These are phyloP conservation scores for Alternaria arbusti DNA, from an alignment of 2,329 filamentous ascomycete species.

Conservation along the genomic window DNA sequence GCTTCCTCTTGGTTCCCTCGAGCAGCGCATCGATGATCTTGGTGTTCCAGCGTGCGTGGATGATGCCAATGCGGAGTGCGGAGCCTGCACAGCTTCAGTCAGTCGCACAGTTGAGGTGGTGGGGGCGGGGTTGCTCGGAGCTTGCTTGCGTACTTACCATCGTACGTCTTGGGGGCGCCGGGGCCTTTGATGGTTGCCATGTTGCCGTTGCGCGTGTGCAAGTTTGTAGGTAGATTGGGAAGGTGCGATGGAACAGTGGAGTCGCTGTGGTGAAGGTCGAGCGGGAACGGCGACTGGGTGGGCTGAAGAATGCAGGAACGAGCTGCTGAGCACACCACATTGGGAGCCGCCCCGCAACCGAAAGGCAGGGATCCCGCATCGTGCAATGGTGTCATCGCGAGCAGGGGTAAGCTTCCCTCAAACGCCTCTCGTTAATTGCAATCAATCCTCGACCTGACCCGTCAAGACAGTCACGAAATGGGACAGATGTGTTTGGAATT, in stretches of 20 bases:
- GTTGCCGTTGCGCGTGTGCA: neutral
- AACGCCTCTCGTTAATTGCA: neutral
- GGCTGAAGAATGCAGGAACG: conserved; percentile 38
- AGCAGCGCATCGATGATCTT: conserved; percentile 87
- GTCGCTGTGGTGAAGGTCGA: neutral
- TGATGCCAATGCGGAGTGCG: conserved; percentile 85
- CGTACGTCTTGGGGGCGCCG: conserved; percentile 63
- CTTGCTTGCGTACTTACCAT: conserved; percentile 54
- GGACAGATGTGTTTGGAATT: conserved; percentile 7
- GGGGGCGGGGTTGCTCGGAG: conserved; percentile 4
- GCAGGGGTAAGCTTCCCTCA: conserved; percentile 6
- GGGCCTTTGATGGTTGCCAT: conserved; percentile 69
- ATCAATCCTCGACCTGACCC: neutral
- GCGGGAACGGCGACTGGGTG: conserved; percentile 7
- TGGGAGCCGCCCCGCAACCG: conserved; percentile 23
- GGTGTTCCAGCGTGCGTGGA: conserved; percentile 95
- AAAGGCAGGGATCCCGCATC: conserved; percentile 14
- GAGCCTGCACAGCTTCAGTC: conserved; percentile 47
- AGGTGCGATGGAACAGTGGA: neutral
- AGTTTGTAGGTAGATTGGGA: neutral
- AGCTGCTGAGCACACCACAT: conserved; percentile 1
- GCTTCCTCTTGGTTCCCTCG: conserved; percentile 76
- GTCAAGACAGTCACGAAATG: neutral
- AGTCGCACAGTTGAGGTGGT: conserved; percentile 4
- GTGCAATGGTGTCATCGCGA: conserved; percentile 20